phyloP scores from a whole-genome alignment of 1,284 basidiomycete genomes.

The Coniferiporia weirii region DNA sequence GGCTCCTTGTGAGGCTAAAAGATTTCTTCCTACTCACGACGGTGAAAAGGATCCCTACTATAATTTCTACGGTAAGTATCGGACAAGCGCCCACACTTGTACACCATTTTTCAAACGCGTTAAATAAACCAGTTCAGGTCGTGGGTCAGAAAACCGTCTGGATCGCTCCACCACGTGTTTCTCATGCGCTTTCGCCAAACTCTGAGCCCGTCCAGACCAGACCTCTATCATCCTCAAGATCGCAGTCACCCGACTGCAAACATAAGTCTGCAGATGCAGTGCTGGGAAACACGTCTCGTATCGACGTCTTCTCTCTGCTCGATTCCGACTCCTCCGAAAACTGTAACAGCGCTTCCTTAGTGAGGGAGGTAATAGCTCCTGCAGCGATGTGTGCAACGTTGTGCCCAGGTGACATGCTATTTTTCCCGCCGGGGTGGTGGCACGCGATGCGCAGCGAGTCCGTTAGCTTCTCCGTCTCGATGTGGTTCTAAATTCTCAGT shows the following conservation, averaged over 20 bases:
- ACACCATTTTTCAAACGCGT: constrained; percentile 1
- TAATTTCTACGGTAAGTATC: constrained; percentile 76
- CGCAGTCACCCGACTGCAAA: constrained; percentile 32
- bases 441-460: constrained; percentile 84
- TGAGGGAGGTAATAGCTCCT: constrained; percentile 47
- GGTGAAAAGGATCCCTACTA: constrained; percentile 83
- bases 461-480: constrained; percentile 71
- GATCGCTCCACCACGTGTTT: constrained; percentile 72
- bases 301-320: constrained; percentile 56
- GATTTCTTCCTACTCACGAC: constrained; percentile 1
- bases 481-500: constrained; percentile 61
- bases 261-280: constrained; percentile 34
- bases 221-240: background rate
- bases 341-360: constrained; percentile 27
- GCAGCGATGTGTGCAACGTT: constrained; percentile 63
- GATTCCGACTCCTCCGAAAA: constrained; percentile 22
- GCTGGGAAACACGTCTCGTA: constrained; percentile 62
- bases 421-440: constrained; percentile 92
- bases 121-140: constrained; percentile 62
- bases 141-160: constrained; percentile 89
- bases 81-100: constrained; percentile 4
- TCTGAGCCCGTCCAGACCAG: constrained; percentile 30
- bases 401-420: constrained; percentile 77
- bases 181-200: constrained; percentile 49
- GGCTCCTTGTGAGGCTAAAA: constrained; percentile 14